A percentile compares a stretch with the other conserved stretches of the same genome.
These are phyloP conservation scores for Polyplosphaeria fusca DNA, from an alignment of 495 filamentous ascomycete species.

Conservation along the genomic window DNA sequence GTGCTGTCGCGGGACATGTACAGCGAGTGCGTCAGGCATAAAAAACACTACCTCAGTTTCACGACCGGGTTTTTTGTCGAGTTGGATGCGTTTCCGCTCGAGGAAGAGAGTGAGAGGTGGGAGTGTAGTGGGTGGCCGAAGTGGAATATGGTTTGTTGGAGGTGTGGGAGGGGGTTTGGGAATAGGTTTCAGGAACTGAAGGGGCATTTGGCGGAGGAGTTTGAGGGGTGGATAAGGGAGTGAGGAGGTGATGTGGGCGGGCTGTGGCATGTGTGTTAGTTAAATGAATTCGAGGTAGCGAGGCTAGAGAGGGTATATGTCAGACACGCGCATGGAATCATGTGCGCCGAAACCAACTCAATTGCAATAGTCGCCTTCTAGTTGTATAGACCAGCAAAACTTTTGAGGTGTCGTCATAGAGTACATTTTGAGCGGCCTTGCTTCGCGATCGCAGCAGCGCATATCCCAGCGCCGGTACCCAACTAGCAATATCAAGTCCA, in stretches of 20 bases:
- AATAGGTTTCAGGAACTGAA: conserved; percentile 71
- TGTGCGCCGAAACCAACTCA: background rate
- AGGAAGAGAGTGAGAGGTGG: conserved; percentile 56
- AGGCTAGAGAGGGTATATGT: no score
- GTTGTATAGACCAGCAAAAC: conserved; percentile 1
- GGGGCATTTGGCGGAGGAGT: conserved; percentile 76
- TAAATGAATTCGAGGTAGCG: background rate
- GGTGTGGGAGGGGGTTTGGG: conserved; percentile 72
- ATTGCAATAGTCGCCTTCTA: conserved; percentile 1
- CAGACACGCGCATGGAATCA: no score
- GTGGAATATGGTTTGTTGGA: conserved; percentile 74
- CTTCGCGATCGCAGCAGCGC: background rate
- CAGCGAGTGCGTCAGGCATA: conserved; percentile 67
- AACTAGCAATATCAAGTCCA: no score
- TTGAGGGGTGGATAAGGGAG: conserved; percentile 72
- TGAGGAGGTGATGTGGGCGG: no score
- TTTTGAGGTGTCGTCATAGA: conserved; percentile 11
- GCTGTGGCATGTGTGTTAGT: background rate
- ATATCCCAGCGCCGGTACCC: no score
- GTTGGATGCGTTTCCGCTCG: conserved; percentile 77
- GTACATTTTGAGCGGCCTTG: conserved; percentile 1
- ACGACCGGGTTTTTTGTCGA: conserved; percentile 80
- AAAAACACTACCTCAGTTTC: conserved; percentile 92
- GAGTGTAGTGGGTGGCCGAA: conserved; percentile 55
- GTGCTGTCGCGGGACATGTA: conserved; percentile 72